phyloP scores from a whole-genome alignment of 768 basidiomycete species.

The Candolleomyces eurysporus region DNA sequence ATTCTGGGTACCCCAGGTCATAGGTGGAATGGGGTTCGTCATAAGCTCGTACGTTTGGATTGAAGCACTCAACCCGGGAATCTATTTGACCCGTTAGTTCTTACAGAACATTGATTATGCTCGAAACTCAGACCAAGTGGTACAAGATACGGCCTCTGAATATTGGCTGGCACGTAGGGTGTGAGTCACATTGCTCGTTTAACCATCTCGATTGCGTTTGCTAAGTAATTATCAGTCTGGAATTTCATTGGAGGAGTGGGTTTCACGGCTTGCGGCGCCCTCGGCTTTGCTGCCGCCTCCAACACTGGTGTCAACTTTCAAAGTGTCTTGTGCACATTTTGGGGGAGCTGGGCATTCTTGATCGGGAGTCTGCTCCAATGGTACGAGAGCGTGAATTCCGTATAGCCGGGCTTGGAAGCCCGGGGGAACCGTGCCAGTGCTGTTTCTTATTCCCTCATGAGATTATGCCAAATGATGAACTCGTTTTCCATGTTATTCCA shows the following conservation, averaged over 20 bases:
- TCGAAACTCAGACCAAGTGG: conserved; percentile 31
- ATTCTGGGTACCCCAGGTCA: conserved; percentile 62
- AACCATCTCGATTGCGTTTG: not conserved
- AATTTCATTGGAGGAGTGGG: conserved; percentile 59
- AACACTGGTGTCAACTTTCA: conserved; percentile 43
- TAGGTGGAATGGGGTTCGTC: conserved; percentile 60
- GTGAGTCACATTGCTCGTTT: conserved; percentile 19
- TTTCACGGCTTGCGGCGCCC: conserved; percentile 56
- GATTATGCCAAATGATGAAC: not conserved
- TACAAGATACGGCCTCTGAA: not conserved
- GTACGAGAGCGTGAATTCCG: conserved; percentile 52
- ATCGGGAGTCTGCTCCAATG: conserved; percentile 55
- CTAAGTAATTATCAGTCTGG: conserved; percentile 37
- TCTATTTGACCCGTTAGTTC: not conserved
- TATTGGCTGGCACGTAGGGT: not conserved
- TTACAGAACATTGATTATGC: conserved; percentile 35
- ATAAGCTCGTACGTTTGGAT: conserved; percentile 36
- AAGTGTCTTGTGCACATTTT: conserved; percentile 54
- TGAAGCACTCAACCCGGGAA: not conserved
- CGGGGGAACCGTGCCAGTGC: not conserved
- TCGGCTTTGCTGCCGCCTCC: conserved; percentile 42
- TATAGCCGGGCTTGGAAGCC: conserved; percentile 20
- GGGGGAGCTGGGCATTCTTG: conserved; percentile 63
- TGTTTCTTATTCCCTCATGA: not conserved
- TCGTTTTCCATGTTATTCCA: not conserved